These are phyloP conservation scores for Gaertneriomyces sp. DNA, from an alignment of 192 early-diverging fungal species.

Conservation along the genomic window DNA sequence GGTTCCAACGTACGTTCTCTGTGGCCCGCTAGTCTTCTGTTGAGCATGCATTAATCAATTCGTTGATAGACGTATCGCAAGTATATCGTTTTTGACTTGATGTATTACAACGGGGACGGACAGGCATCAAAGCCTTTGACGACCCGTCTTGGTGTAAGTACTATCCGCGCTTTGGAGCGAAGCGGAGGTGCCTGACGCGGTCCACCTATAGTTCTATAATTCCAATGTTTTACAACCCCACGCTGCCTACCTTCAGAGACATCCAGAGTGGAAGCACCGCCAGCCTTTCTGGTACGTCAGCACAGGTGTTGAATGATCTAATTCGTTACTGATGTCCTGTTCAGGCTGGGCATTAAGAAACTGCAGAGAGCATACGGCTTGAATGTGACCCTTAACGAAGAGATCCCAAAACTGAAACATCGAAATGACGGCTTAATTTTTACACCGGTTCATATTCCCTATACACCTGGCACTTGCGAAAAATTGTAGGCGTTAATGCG, in stretches of 20 bases:
- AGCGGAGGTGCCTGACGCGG: too few species aligned
- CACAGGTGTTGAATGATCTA: too few species aligned
- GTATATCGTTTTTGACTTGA: constrained; percentile 61
- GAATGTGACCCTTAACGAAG: constrained; percentile 46
- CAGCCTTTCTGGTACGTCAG: constrained; percentile 55
- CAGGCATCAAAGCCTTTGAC: constrained; percentile 54
- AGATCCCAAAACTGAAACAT: constrained; percentile 60
- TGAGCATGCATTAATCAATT: not conserved
- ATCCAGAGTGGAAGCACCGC: constrained; percentile 29
- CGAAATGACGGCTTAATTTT: constrained; percentile 69
- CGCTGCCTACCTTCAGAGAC: constrained; percentile 37
- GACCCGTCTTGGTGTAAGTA: constrained; percentile 66
- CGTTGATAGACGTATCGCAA: constrained; percentile 19
- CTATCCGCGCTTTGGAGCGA: not conserved
- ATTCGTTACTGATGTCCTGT: constrained; percentile 10
- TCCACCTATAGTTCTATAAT: constrained; percentile 49
- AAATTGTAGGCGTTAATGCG: constrained; percentile 44
- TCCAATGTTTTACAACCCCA: constrained; percentile 64
- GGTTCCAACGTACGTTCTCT: constrained; percentile 28
- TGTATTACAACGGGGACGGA: constrained; percentile 49
- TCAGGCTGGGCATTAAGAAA: constrained; percentile 44
- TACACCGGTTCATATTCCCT: constrained; percentile 49
- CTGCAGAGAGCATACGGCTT: constrained; percentile 47
- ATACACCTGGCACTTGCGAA: constrained; percentile 47
- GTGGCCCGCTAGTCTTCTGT: not conserved